Evolutionary conservation across 139 green algal species (phyloP).

Genomic region (Tetraselmis chui): DNA sequence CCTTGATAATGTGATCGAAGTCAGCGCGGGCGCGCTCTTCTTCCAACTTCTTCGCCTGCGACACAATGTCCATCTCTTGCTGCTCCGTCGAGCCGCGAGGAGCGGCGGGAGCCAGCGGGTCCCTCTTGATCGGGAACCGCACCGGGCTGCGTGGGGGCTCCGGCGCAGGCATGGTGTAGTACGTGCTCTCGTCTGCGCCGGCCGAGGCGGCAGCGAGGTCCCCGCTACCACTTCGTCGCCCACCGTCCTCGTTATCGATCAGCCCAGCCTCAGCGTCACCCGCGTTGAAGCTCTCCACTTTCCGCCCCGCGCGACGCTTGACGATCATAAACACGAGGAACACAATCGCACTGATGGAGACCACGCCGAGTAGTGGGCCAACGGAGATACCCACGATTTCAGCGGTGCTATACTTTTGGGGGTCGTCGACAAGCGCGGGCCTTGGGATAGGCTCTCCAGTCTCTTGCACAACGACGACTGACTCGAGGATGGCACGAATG

Average conservation of each 20-base stretch:
- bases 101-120: neutral
- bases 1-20: neutral
- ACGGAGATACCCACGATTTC: neutral
- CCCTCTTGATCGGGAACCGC: neutral
- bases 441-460: neutral
- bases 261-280: neutral
- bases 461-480: neutral
- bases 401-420: neutral
- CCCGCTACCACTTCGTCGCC: neutral
- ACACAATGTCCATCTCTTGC: neutral
- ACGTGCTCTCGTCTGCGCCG: neutral
- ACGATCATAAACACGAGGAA: neutral
- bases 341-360: neutral
- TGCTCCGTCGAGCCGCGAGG: neutral
- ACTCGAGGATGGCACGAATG: neutral
- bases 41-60: neutral
- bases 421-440: neutral
- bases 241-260: neutral
- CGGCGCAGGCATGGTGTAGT: neutral
- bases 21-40: neutral
- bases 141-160: neutral
- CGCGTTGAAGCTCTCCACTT: neutral
- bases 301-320: neutral
- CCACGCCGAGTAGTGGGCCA: neutral
- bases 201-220: neutral